A percentile compares a stretch with the other conserved stretches of the same genome.
Evolutionary conservation across 305 asterid species (phyloP).

Genomic region (Solanum aculeatissimum): DNA sequence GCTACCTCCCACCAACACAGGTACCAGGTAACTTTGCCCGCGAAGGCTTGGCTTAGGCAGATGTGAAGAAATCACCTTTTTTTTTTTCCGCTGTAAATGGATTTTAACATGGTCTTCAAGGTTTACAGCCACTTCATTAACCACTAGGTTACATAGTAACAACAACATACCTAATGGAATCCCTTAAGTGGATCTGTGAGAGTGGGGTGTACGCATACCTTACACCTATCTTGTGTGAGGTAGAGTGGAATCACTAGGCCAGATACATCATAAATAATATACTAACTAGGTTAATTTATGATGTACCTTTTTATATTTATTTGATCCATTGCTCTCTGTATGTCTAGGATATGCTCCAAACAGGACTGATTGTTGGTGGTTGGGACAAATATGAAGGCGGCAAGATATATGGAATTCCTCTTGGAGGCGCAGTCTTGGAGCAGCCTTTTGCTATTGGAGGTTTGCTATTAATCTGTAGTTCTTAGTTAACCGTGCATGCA

Average conservation of each 20-base stretch:
- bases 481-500: not conserved
- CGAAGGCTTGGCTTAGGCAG: not conserved
- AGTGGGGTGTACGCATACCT: not conserved
- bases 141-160: not conserved
- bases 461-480: slow-evolving; percentile 6
- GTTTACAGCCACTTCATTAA: not conserved
- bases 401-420: slow-evolving; percentile 57
- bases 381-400: slow-evolving; percentile 98
- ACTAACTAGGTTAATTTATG: not conserved
- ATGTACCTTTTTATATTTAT: not conserved
- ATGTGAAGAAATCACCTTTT: not conserved
- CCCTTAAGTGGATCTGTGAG: not conserved
- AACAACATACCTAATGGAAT: not conserved
- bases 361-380: slow-evolving; percentile 94
- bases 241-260: not conserved
- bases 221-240: not conserved
- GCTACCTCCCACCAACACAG: not conserved
- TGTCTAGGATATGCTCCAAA: slow-evolving; percentile 30
- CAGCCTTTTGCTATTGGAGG: slow-evolving; percentile 71
- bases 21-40: not conserved
- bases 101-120: not conserved
- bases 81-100: not conserved
- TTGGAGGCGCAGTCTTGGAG: slow-evolving; percentile 56
- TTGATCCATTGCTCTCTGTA: not conserved
- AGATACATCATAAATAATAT: not conserved